Evolutionary conservation across 805 yeast genomes (phyloP).

Genomic region (Candida hispaniensis): DNA sequence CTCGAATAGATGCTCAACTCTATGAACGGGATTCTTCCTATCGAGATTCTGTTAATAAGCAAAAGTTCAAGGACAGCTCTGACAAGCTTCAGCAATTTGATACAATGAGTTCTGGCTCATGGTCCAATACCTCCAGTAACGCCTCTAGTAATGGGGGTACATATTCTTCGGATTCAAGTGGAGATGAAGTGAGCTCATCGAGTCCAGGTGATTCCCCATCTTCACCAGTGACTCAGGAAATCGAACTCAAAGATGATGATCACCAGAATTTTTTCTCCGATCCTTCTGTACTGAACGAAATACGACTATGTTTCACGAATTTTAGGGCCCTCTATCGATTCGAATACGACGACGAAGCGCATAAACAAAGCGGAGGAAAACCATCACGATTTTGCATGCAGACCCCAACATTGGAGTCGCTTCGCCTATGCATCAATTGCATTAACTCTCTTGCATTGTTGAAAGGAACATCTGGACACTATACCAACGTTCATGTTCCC

Average conservation of each 20-base stretch:
- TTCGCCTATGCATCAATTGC: constrained; percentile 24
- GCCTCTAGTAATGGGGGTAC: background rate
- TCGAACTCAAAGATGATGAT: no score
- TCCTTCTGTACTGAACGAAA: no score
- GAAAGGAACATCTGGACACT: constrained; percentile 21
- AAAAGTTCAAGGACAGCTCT: constrained; percentile 3
- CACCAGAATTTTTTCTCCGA: no score
- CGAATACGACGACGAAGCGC: no score
- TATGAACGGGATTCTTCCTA: constrained; percentile 4
- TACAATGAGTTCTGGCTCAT: constrained; percentile 1
- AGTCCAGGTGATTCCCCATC: no score
- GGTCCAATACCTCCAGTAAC: constrained; percentile 3
- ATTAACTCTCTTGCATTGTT: constrained; percentile 24
- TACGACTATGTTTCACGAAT: no score
- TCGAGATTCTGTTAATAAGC: constrained; percentile 6
- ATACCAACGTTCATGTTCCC: constrained; percentile 10
- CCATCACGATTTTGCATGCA: no score
- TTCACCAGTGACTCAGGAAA: no score
- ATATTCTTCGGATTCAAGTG: background rate
- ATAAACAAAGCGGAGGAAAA: no score
- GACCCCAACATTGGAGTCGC: constrained; percentile 16
- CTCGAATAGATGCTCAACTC: constrained; percentile 28
- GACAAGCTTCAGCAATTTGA: constrained; percentile 4
- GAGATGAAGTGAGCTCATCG: constrained; percentile 4
- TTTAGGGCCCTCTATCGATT: no score